A percentile compares a stretch with the other conserved stretches of the same genome.
phyloP scores from a whole-genome alignment of 495 filamentous ascomycete species.

The Parathielavia hyrcaniae region DNA sequence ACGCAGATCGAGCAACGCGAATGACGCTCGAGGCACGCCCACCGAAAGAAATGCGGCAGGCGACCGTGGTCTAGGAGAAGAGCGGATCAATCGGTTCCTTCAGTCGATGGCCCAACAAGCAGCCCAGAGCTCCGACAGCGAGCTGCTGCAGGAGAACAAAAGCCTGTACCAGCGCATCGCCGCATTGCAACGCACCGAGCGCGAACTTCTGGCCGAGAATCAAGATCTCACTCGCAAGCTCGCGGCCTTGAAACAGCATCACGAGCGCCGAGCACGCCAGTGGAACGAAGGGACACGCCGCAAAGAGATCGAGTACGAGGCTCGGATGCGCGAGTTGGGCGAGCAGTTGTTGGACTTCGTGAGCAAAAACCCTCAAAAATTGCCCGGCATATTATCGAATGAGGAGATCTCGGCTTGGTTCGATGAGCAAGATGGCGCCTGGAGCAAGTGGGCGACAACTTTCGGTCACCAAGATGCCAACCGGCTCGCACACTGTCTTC shows the following conservation, averaged over 20 bases:
- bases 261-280: not conserved
- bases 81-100: constrained; percentile 8
- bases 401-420: constrained; percentile 15
- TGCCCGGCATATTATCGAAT: not conserved
- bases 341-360: constrained; percentile 6
- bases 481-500: constrained; percentile 1
- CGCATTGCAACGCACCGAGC: constrained; percentile 18
- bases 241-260: constrained; percentile 4
- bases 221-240: constrained; percentile 16
- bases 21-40: not conserved
- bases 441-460: constrained; percentile 3
- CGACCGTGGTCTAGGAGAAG: not conserved
- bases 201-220: constrained; percentile 17
- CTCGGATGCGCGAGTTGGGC: constrained; percentile 13
- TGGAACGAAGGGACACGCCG: constrained; percentile 7
- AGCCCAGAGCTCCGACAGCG: not conserved
- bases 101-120: constrained; percentile 5
- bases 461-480: constrained; percentile 8
- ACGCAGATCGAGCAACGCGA: not conserved
- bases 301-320: constrained; percentile 14
- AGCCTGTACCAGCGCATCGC: constrained; percentile 20
- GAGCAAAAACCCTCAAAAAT: not conserved
- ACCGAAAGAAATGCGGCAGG: not conserved
- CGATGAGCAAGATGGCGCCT: not conserved
- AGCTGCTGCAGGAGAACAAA: constrained; percentile 17